These are phyloP conservation scores for Suhomyces yuchorum DNA, from an alignment of 1,139 yeast species.

Conservation along the genomic window DNA sequence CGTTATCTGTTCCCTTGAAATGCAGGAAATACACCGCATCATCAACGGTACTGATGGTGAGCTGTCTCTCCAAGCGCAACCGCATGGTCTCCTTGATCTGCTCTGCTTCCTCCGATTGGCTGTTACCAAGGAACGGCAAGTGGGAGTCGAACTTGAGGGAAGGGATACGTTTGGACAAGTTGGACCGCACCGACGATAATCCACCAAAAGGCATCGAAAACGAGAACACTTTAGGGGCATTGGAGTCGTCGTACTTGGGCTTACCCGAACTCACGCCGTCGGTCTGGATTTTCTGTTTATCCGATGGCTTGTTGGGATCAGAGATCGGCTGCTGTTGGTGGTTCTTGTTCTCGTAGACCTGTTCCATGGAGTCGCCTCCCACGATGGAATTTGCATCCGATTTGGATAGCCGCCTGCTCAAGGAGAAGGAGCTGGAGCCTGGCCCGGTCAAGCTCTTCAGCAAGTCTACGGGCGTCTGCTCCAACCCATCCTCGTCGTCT, in stretches of 20 bases:
- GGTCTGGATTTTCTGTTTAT: constrained; percentile 17
- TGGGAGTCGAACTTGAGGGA: constrained; percentile 25
- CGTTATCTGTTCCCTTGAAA: constrained; percentile 62
- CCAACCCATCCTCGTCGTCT: constrained; percentile 12
- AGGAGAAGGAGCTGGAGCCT: not conserved
- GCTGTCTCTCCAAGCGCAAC: constrained; percentile 54
- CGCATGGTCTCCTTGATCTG: constrained; percentile 39
- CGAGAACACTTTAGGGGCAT: constrained; percentile 36
- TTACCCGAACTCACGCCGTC: constrained; percentile 6
- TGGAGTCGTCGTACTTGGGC: constrained; percentile 5
- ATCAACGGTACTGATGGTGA: constrained; percentile 60
- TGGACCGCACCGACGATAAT: constrained; percentile 29
- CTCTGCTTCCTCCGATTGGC: constrained; percentile 20
- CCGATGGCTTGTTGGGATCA: constrained; percentile 17
- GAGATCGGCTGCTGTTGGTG: constrained; percentile 18
- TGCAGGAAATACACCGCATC: constrained; percentile 62
- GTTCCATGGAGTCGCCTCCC: constrained; percentile 37
- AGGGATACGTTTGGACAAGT: constrained; percentile 28
- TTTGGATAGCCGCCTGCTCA: constrained; percentile 22
- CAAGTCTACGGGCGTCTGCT: constrained; percentile 8
- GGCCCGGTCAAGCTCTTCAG: not conserved
- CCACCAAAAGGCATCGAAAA: constrained; percentile 46
- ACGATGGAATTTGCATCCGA: constrained; percentile 44
- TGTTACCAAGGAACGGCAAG: constrained; percentile 26
- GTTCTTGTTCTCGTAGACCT: constrained; percentile 11